Base-by-base conservation (phyloP, 768 basidiomycete species). In the Tricholomella constricta region DNA sequence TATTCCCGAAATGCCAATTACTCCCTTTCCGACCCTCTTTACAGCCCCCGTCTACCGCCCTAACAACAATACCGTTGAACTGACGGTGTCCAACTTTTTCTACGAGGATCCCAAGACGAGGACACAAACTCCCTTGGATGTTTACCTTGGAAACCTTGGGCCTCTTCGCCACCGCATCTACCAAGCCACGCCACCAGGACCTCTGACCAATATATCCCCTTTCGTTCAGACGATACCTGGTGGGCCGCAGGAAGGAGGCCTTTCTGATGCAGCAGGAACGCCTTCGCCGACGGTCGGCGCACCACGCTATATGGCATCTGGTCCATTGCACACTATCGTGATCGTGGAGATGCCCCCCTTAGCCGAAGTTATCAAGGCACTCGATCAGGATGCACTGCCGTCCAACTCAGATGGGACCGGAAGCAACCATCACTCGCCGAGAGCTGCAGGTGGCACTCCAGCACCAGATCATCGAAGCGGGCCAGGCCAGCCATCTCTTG, bases 141-240 rank as follows among this genome's bases (percentile, higher is more conserved):
- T 96, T 17, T 96, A 94, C 72, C 81, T 97, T 7, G 94, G 94
- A 25, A 90, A 88, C 57, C 77, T 96, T 17, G 94, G 94, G 7
- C 94, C 94, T 12, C 79, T 97, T 37, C 79, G 76, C n/a, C 76
- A 85, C 47, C 85, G 89, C 17, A 81, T 87, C 41, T 94, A 88
- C 69, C 88, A 89, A 57, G 82, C 89, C 1, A 75, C 83, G 34
- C 77, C 85, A 36, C 82, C 88, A 7, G 86, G 87, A 10, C 83
- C 86, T 8, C 69, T 90, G 53, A 87, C 85, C 17, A 77, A 74
- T 35, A 77, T 87, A 23, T 78, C 84, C 15, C 74, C 84, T 0
- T 89, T 83, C 57, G 78, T 83, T 46, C 78, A 80, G 50, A 67
- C 72, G 41, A 65, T 78, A 12, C 63, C 76, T 37, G 74, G 72